These are phyloP conservation scores for Cadophora gregata DNA, from an alignment of 2,329 filamentous ascomycete genomes.

Conservation along the genomic window DNA sequence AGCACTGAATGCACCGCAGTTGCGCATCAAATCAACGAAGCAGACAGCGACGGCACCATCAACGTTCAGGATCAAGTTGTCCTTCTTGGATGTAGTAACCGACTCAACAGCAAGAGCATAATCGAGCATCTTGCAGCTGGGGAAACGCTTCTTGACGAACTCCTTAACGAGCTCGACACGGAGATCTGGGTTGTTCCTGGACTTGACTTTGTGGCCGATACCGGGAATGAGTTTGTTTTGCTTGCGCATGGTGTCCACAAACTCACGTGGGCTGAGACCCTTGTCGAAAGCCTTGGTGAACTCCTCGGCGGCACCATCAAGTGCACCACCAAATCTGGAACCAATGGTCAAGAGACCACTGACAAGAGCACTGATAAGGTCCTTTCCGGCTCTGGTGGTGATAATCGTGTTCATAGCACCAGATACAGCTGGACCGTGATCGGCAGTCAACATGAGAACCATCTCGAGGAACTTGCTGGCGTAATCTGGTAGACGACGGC, in stretches of 20 bases:
- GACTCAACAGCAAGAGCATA: constrained; percentile 98
- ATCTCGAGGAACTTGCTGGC: constrained; percentile 99
- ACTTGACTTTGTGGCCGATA: constrained; percentile 99
- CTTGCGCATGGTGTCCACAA: constrained; percentile 98
- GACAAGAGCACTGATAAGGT: constrained; percentile 93
- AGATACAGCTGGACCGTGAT: constrained; percentile 98
- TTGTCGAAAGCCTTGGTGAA: constrained; percentile 99
- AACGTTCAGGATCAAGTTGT: constrained; percentile 99
- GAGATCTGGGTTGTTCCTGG: constrained; percentile 98
- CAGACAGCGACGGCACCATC: constrained; percentile 98
- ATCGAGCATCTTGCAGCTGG: constrained; percentile 96
- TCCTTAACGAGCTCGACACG: constrained; percentile 99
- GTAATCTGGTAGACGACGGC: constrained; percentile 91
- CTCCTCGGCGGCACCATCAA: constrained; percentile 97
- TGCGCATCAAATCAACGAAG: constrained; percentile 97
- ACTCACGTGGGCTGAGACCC: constrained; percentile 96
- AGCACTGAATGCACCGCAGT: constrained; percentile 93
- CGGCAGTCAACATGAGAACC: constrained; percentile 99
- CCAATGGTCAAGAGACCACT: constrained; percentile 98
- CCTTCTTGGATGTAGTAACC: constrained; percentile 99
- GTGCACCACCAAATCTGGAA: constrained; percentile 96
- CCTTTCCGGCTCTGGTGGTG: constrained; percentile 98
- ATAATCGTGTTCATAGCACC: constrained; percentile 99
- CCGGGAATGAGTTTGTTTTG: constrained; percentile 99
- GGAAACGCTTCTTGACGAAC: constrained; percentile 97